Evolutionary conservation across 371 early-diverging fungal genomes (phyloP).

Genomic region (Blakeslea trispora): DNA sequence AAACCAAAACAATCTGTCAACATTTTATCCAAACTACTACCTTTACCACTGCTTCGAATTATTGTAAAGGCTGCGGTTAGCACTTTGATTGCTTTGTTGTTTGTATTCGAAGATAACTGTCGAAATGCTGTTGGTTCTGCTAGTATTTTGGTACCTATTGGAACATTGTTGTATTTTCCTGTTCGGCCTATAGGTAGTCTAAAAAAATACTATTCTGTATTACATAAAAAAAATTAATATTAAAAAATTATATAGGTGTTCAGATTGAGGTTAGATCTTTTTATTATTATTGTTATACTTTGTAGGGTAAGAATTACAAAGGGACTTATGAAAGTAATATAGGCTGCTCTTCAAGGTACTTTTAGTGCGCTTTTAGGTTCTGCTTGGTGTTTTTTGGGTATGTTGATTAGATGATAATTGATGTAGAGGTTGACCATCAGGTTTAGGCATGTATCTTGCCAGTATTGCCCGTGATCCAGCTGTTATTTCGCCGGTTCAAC

Average conservation of each 20-base stretch:
- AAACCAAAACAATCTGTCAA: neutral
- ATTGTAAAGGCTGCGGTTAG: constrained; percentile 21
- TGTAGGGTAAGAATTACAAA: neutral
- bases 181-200: constrained; percentile 24
- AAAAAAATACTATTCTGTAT: neutral
- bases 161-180: constrained; percentile 24
- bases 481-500: constrained; percentile 34
- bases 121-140: constrained; percentile 21
- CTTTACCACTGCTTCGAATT: constrained; percentile 13
- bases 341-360: constrained; percentile 21
- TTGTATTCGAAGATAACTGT: constrained; percentile 19
- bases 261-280: constrained; percentile 23
- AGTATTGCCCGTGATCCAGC: constrained; percentile 36
- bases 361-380: constrained; percentile 20
- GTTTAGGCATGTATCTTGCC: constrained; percentile 38
- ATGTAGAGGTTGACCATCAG: neutral
- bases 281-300: neutral
- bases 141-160: constrained; percentile 23
- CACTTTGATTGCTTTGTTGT: constrained; percentile 17
- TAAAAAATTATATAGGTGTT: constrained; percentile 15
- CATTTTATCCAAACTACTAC: constrained; percentile 15
- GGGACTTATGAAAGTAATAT: neutral
- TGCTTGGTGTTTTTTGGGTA: constrained; percentile 29
- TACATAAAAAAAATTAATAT: neutral
- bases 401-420: neutral